Conservation (phyloP, 73 alveolate genomes). For the Paramecium sonneborni region DNA sequence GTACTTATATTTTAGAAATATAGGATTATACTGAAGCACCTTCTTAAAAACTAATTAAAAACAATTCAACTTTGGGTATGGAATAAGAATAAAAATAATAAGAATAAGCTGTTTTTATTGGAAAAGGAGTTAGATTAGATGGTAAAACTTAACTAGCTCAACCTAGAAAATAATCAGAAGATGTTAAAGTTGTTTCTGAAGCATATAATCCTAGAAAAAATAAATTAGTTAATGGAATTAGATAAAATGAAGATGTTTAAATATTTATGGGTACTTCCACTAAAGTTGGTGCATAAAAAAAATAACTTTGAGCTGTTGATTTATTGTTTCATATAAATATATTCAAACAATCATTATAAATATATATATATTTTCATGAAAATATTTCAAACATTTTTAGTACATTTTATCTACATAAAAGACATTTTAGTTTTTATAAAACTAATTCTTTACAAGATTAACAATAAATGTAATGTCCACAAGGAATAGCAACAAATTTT, state of each 20-base stretch:
- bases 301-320: neutral
- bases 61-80: conserved; percentile 60
- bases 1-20: neutral
- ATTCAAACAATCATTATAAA: no score
- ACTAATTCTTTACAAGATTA: neutral
- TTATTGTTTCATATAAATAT: no score
- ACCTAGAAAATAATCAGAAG: conserved; percentile 75
- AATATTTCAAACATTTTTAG: neutral
- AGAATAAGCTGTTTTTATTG: conserved; percentile 72
- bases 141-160: conserved; percentile 80
- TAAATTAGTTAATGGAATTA: conserved; percentile 82
- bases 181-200: conserved; percentile 69
- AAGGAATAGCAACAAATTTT: conserved; percentile 29
- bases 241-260: neutral
- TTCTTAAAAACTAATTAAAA: conserved; percentile 75
- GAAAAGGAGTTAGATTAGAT: conserved; percentile 80
- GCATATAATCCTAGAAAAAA: conserved; percentile 92
- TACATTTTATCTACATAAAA: conserved; percentile 12
- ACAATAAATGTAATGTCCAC: conserved; percentile 52
- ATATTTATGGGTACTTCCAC: neutral
- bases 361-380: neutral
- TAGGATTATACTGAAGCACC: conserved; percentile 87
- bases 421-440: neutral
- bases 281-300: neutral
- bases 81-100: conserved; percentile 64